These are phyloP conservation scores for Emergomyces pasteurianus DNA, from an alignment of 2,329 filamentous ascomycete species.

Conservation along the genomic window DNA sequence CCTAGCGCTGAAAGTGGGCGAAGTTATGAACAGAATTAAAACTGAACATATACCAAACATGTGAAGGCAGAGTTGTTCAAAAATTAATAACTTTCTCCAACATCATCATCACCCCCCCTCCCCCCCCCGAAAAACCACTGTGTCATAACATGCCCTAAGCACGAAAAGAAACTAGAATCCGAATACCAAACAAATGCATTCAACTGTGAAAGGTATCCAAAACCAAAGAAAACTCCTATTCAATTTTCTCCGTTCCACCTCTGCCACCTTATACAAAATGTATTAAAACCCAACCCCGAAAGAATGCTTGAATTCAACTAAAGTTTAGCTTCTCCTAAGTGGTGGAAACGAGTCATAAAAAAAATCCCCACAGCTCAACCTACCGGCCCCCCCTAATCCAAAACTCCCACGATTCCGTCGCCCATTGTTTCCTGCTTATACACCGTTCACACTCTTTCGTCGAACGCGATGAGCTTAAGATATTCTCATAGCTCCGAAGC, in stretches of 20 bases:
- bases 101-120: too few species aligned
- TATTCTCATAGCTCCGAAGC: constrained; percentile 4
- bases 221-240: background rate
- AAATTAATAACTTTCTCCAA: too few species aligned
- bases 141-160: too few species aligned
- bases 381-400: background rate
- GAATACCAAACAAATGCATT: background rate
- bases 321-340: background rate
- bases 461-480: background rate
- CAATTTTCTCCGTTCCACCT: background rate
- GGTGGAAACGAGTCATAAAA: background rate
- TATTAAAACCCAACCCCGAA: background rate
- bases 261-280: too few species aligned
- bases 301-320: background rate
- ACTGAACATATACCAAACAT: too few species aligned
- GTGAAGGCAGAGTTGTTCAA: background rate
- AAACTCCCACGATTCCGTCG: background rate
- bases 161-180: too few species aligned
- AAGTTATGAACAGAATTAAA: too few species aligned
- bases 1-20: too few species aligned
- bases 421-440: background rate
- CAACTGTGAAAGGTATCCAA: background rate
- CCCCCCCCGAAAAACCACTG: too few species aligned
- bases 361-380: background rate
- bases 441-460: background rate